Conservation (phyloP, 345 rosid genomes). For the Sonneratia alba region DNA sequence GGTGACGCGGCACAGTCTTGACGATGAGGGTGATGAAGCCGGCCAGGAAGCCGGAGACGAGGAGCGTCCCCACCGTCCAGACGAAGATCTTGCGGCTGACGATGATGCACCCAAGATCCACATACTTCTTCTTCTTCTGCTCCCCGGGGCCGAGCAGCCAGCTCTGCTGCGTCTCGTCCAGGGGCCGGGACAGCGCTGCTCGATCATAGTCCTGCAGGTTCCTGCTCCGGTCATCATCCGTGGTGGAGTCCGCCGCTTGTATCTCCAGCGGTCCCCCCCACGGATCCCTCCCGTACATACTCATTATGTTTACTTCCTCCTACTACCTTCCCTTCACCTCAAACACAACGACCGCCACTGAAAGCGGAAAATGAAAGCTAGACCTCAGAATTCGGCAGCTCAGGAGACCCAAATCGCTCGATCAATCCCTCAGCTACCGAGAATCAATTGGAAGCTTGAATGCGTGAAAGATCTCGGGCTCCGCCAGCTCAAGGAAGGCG, state of each 20-base stretch:
- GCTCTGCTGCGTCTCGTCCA: conserved; percentile 99
- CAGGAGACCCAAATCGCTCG: neutral
- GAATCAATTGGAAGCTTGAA: too few relatives aligned
- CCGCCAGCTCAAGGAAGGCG: neutral
- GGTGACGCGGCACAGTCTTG: conserved; percentile 79
- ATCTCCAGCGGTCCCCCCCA: conserved; percentile 99
- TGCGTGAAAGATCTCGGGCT: too few relatives aligned
- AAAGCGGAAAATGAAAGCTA: neutral
- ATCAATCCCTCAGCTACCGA: too few relatives aligned
- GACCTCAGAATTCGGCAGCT: neutral
- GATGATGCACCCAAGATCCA: conserved; percentile 89
- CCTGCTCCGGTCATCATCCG: conserved; percentile 90
- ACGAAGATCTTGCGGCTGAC: conserved; percentile 93
- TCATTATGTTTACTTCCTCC: neutral
- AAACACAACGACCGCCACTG: neutral
- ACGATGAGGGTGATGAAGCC: conserved; percentile 74
- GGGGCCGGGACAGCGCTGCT: conserved; percentile 71
- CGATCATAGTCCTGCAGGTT: conserved; percentile 75
- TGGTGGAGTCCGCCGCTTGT: conserved; percentile 83
- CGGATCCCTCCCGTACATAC: conserved; percentile 94
- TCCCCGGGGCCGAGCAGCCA: conserved; percentile 92
- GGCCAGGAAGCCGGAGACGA: conserved; percentile 49
- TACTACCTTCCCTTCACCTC: neutral
- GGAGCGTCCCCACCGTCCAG: conserved; percentile 74
- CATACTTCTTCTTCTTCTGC: conserved; percentile 94